Base-by-base conservation (phyloP, 805 yeast genomes). In the Saccharomyces eubayanus region DNA sequence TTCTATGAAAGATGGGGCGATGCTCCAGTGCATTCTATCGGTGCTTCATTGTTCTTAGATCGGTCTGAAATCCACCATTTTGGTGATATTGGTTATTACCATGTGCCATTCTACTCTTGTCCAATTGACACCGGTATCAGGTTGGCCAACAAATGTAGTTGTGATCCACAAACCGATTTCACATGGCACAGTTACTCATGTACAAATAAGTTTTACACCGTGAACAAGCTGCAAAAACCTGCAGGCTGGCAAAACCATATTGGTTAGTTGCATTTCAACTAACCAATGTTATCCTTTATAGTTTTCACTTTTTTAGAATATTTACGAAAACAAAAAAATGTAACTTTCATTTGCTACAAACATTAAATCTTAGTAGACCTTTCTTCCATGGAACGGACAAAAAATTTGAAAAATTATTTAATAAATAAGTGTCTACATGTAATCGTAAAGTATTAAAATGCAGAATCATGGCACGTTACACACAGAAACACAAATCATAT, bases 1-100 rank as follows among this genome's bases (percentile, higher is more conserved):
- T 89, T 86, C 74, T 89, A 89, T 70, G 90, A 87, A 75, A 79
- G 96, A 72, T 88, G 96, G 96, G 96, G 96, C 62, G 96, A 89
- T 71, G 96, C 96, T 28, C 96, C 96, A 36, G 85, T 89, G 50
- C 96, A 89, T 70, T 86, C 95, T 5, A 83, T 89, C 63, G 96
- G 94, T 31, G 96, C 88, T 21, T 74, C 94, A 4, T 73, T 89
- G 59, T 87, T 89, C 73, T 67, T 88, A 69, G 82, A 86, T 52
- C 81, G 79, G 67, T 82, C 80, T 57, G 75, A 84, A 64, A 72
- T 89, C 50, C 96, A 89, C 65, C 82, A 85, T 77, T 90, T 90
- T 67, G 85, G 81, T 55, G 96, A 89, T 64, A 80, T 89, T 57
- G 96, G 96, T 51, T 89, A 89, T 71, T 86, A 67, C 74, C 96